Evolutionary conservation across 2,329 filamentous ascomycete genomes (phyloP).

Genomic region (Penicillium capsulatum): DNA sequence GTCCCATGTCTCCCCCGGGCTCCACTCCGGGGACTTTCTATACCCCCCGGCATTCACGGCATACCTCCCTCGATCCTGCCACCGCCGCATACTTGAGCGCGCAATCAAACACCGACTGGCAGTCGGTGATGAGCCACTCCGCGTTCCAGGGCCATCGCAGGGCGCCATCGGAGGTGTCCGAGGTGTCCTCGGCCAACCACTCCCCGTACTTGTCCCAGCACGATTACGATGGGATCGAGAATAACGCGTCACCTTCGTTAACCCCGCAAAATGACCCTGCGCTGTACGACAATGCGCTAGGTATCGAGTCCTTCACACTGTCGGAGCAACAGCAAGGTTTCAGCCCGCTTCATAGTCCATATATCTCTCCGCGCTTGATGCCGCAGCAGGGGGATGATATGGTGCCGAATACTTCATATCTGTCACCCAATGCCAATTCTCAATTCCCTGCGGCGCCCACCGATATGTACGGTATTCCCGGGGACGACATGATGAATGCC

Average conservation of each 20-base stretch:
- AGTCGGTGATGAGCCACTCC: constrained; percentile 50
- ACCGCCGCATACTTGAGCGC: constrained; percentile 56
- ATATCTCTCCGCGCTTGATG: constrained; percentile 59
- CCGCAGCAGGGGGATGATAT: constrained; percentile 71
- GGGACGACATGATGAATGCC: constrained; percentile 45
- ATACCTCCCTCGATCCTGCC: constrained; percentile 58
- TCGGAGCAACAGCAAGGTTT: constrained; percentile 56
- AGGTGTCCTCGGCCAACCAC: constrained; percentile 77
- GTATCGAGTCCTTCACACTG: constrained; percentile 75
- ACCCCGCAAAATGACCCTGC: constrained; percentile 64
- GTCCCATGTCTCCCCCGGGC: constrained; percentile 53
- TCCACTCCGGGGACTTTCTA: constrained; percentile 51
- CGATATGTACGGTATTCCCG: constrained; percentile 49
- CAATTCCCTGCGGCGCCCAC: constrained; percentile 47
- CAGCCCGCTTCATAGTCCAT: constrained; percentile 68
- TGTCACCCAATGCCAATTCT: constrained; percentile 46
- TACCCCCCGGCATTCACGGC: constrained; percentile 55
- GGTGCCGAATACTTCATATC: constrained; percentile 39
- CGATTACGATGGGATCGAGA: constrained; percentile 72
- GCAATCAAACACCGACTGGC: constrained; percentile 55
- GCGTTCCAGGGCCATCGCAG: constrained; percentile 78
- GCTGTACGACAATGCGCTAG: constrained; percentile 73
- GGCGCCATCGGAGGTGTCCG: constrained; percentile 84
- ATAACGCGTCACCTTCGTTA: constrained; percentile 74
- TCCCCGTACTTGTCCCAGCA: constrained; percentile 76